Percentiles rank a stretch among this genome's conserved stretches.
Conservation (phyloP, 1,139 yeast species). For the Yamadazyma blattariae region DNA sequence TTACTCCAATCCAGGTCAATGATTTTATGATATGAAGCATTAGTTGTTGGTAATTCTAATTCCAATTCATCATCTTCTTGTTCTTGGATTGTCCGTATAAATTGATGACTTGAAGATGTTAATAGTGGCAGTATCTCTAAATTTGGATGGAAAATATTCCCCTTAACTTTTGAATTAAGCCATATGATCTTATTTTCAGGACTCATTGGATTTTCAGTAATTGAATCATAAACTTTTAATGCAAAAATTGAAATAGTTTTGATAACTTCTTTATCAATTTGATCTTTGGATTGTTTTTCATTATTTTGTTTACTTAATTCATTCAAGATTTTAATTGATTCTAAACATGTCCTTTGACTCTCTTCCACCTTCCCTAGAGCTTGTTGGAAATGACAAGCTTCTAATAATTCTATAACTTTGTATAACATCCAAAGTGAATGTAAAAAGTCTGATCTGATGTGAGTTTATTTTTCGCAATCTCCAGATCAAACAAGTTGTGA, state of each 20-base stretch:
- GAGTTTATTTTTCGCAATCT: too few species aligned
- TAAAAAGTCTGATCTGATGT: too few species aligned
- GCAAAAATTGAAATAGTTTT: constrained; percentile 19
- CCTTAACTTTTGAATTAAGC: constrained; percentile 39
- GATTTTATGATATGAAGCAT: constrained; percentile 7
- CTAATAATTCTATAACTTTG: constrained; percentile 4
- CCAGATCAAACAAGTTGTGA: too few species aligned
- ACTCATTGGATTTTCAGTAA: constrained; percentile 7
- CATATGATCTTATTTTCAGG: constrained; percentile 32
- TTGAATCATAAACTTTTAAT: constrained; percentile 20
- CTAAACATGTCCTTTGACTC: constrained; percentile 21
- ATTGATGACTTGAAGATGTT: too few species aligned
- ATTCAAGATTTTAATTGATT: constrained; percentile 26
- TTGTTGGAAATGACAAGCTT: constrained; percentile 5
- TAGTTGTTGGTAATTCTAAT: constrained; percentile 17
- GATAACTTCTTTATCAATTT: constrained; percentile 1
- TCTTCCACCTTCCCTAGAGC: constrained; percentile 9
- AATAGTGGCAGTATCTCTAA: too few species aligned
- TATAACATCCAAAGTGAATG: too few species aligned
- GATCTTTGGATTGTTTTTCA: not conserved
- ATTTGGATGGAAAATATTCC: constrained; percentile 36
- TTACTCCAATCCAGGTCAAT: constrained; percentile 18
- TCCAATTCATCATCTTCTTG: too few species aligned
- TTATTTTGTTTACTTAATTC: constrained; percentile 8
- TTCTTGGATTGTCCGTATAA: too few species aligned